A percentile compares a stretch with the other conserved stretches of the same genome.
Conservation (phyloP, 1,139 yeast species). For the Petasospora fabianii region DNA sequence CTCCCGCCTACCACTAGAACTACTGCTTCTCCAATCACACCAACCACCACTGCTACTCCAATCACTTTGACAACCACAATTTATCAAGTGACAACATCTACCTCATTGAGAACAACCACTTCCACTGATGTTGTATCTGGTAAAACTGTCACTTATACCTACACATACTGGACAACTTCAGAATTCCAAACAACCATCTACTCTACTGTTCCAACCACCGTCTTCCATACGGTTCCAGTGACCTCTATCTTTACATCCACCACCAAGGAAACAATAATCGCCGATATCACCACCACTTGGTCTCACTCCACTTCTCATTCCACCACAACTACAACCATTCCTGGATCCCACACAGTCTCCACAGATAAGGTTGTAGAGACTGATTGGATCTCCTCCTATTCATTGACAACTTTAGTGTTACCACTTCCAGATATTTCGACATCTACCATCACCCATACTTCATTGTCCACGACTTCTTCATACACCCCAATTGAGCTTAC, state of each 20-base stretch:
- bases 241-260: slow-evolving; percentile 12
- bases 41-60: slow-evolving; percentile 3
- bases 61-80: slow-evolving; percentile 3
- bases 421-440: slow-evolving; percentile 15
- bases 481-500: slow-evolving; percentile 5
- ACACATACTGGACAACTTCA: slow-evolving; percentile 12
- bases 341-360: slow-evolving; percentile 10
- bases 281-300: slow-evolving; percentile 4
- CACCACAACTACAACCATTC: slow-evolving; percentile 12
- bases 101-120: background rate
- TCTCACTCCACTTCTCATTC: slow-evolving; percentile 13
- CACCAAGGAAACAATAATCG: slow-evolving; percentile 4
- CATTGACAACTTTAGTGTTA: slow-evolving; percentile 12
- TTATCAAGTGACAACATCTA: slow-evolving; percentile 1
- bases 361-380: slow-evolving; percentile 4
- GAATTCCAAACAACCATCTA: slow-evolving; percentile 3
- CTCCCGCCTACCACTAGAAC: slow-evolving; percentile 6
- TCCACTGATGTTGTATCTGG: background rate
- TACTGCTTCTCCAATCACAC: slow-evolving; percentile 6
- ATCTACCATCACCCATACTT: slow-evolving; percentile 4
- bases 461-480: slow-evolving; percentile 2
- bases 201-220: slow-evolving; percentile 13
- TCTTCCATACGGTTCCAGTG: slow-evolving; percentile 2
- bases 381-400: slow-evolving; percentile 5
- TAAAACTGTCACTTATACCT: slow-evolving; percentile 1